Conservation (phyloP, 75 land plant species). For the Pseudotsuga menziesii region DNA sequence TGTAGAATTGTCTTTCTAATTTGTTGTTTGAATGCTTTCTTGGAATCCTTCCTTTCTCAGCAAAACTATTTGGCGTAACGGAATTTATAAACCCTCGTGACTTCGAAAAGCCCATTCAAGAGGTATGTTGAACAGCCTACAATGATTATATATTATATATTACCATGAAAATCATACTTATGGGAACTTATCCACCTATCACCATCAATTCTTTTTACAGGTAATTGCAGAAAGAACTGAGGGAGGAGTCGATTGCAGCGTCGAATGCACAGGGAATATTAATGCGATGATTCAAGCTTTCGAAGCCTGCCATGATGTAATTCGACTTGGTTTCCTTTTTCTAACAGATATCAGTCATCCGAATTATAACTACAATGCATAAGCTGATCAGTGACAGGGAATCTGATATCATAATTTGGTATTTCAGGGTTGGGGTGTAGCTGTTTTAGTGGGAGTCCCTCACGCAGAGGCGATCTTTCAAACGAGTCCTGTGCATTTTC, state of each 20-base stretch:
- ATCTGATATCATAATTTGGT: conserved; percentile 22
- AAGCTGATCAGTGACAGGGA: conserved; percentile 13
- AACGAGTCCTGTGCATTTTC: conserved; percentile 24
- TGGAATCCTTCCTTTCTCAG: conserved; percentile 13
- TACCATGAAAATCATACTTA: too few species aligned
- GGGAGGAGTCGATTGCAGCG: conserved; percentile 54
- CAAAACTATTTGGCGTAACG: conserved; percentile 43
- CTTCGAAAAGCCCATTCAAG: conserved; percentile 39
- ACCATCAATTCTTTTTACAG: background rate
- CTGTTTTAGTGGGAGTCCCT: conserved; percentile 43
- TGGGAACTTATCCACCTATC: too few species aligned
- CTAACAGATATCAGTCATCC: background rate
- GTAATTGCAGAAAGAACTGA: conserved; percentile 20
- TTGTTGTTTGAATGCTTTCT: background rate
- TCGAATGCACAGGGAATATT: conserved; percentile 53
- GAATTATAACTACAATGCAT: conserved; percentile 23
- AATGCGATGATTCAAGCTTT: conserved; percentile 44
- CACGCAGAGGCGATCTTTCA: conserved; percentile 14
- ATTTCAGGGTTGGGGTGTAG: conserved; percentile 39
- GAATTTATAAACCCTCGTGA: conserved; percentile 56
- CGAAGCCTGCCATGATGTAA: conserved; percentile 48
- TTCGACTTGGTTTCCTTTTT: background rate
- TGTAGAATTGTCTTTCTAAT: too few species aligned
- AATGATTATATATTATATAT: too few species aligned
- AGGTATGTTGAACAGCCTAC: conserved; percentile 16